A percentile compares a stretch with the other conserved stretches of the same genome.
These are phyloP conservation scores for Beauveria varroae DNA, from an alignment of 2,329 filamentous ascomycete genomes.

Conservation along the genomic window DNA sequence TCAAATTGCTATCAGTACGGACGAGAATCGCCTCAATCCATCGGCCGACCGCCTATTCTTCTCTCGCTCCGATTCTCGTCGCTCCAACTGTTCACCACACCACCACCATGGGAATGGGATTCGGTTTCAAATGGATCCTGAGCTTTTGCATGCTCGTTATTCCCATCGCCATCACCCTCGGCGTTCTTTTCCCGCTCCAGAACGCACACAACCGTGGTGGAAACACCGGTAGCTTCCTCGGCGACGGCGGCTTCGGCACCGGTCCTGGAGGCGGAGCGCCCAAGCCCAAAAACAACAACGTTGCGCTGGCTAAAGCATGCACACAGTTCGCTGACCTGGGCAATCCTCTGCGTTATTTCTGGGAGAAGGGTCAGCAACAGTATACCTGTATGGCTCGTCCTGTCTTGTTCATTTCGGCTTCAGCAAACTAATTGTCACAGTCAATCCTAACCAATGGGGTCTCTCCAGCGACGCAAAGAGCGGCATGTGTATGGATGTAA, in stretches of 20 bases:
- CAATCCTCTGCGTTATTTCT: conserved; percentile 26
- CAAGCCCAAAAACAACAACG: conserved; percentile 23
- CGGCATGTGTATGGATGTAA: conserved; percentile 45
- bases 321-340: conserved; percentile 36
- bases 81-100: background rate
- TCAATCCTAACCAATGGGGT: conserved; percentile 51
- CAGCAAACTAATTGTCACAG: conserved; percentile 22
- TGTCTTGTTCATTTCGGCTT: background rate
- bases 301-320: conserved; percentile 31
- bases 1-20: background rate
- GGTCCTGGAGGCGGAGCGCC: conserved; percentile 15
- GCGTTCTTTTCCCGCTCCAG: conserved; percentile 42
- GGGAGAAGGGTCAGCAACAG: conserved; percentile 28
- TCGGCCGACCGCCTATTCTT: background rate
- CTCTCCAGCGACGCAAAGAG: conserved; percentile 30
- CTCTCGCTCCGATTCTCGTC: background rate
- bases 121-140: conserved; percentile 35
- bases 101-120: conserved; percentile 33
- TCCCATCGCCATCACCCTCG: conserved; percentile 41
- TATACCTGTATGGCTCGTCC: conserved; percentile 37
- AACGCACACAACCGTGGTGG: conserved; percentile 34
- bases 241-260: conserved; percentile 16
- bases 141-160: conserved; percentile 42
- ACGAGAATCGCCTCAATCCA: background rate
- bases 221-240: conserved; percentile 36